Evolutionary conservation across 495 filamentous ascomycete species (phyloP).

Genomic region (Penicillium flavigenum): DNA sequence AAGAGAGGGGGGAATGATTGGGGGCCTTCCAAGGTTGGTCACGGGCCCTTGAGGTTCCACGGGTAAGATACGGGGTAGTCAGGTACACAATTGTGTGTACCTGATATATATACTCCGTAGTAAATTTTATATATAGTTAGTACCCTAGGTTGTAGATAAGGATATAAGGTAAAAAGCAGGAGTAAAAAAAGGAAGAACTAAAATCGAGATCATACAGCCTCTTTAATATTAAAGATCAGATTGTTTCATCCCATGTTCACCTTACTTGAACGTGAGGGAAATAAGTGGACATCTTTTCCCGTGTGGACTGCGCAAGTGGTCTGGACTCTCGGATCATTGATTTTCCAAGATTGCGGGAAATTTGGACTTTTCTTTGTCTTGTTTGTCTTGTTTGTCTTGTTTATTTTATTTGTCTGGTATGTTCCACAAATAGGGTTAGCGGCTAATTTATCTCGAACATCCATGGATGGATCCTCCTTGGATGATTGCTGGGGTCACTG

Average conservation of each 20-base stretch:
- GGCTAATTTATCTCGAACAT: constrained; percentile 3
- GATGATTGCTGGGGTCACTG: neutral
- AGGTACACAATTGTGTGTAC: constrained; percentile 1
- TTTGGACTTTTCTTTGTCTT: neutral
- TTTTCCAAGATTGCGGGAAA: constrained; percentile 8
- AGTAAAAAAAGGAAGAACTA: neutral
- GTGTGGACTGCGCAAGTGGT: neutral
- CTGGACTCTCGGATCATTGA: constrained; percentile 13
- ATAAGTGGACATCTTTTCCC: neutral
- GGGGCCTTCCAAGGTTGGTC: neutral
- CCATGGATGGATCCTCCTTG: neutral
- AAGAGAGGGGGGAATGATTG: constrained; percentile 12
- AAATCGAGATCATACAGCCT: neutral
- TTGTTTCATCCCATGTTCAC: constrained; percentile 15
- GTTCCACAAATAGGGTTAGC: neutral
- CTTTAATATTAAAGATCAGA: constrained; percentile 3
- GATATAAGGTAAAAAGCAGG: no score
- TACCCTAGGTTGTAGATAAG: neutral
- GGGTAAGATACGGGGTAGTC: constrained; percentile 13
- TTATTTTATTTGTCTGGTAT: neutral
- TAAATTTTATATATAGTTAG: neutral
- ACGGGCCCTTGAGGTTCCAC: constrained; percentile 11
- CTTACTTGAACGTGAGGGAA: constrained; percentile 10
- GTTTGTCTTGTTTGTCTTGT: neutral
- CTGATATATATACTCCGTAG: no score